phyloP scores from a whole-genome alignment of 2,329 filamentous ascomycete genomes.

The Bipolaris sorokiniana region DNA sequence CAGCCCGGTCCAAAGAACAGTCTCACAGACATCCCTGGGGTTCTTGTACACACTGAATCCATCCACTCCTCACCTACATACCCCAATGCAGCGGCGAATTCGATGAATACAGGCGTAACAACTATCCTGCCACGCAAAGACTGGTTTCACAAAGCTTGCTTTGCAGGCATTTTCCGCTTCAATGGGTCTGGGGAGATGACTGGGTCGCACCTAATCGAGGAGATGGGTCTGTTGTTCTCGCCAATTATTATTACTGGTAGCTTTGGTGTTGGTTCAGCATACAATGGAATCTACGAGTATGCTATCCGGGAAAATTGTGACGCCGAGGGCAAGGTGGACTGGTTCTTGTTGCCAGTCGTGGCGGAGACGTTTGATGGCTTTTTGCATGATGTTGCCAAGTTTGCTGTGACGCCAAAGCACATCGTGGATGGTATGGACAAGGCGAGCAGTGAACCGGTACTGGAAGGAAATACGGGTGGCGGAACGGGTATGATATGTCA shows the following conservation, averaged over 20 bases:
- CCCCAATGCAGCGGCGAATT: conserved; percentile 33
- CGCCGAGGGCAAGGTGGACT: conserved; percentile 54
- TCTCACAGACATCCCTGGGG: conserved; percentile 54
- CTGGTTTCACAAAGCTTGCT: conserved; percentile 51
- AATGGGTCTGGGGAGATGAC: conserved; percentile 70
- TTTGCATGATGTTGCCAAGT: conserved; percentile 63
- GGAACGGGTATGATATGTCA: conserved; percentile 73
- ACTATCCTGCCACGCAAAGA: conserved; percentile 53
- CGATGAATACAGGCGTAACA: conserved; percentile 54
- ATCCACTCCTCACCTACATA: conserved; percentile 42
- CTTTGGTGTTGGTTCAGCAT: conserved; percentile 63
- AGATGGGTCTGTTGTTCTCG: conserved; percentile 64
- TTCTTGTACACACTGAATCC: conserved; percentile 51
- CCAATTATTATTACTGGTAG: conserved; percentile 67
- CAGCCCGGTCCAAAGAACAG: conserved; percentile 51
- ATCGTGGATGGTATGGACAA: conserved; percentile 61
- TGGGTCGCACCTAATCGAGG: conserved; percentile 66
- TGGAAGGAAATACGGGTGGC: conserved; percentile 68
- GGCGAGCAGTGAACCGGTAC: conserved; percentile 59
- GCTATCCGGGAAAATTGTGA: conserved; percentile 56
- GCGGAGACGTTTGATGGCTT: conserved; percentile 69
- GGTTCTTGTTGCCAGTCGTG: conserved; percentile 64
- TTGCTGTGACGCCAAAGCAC: conserved; percentile 62
- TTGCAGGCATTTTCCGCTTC: conserved; percentile 62
- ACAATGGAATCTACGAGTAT: conserved; percentile 65